Evolutionary conservation across 202 grass and related monocot genomes (phyloP), one percentile per base, ranked within the genome.

Genomic region (Carex arenaria): DNA sequence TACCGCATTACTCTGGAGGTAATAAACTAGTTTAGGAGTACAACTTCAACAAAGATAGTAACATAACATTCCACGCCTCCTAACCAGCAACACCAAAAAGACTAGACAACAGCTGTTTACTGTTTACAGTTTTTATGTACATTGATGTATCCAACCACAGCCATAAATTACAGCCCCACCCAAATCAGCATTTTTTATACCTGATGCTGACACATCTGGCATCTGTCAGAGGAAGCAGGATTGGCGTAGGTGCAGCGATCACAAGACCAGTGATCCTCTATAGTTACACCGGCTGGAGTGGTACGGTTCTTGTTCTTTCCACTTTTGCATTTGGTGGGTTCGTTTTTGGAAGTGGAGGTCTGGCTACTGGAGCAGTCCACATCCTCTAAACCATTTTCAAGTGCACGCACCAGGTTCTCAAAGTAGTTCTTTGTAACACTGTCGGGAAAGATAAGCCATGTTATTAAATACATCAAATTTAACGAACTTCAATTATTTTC

Each of bases 401-500:
- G 83, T 68, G 92, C 95, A 90, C 81, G 84, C 49, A 98, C 95
- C 83, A 98, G 92, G 80, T 98, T 98, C 86, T 98, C 92, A 86
- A 98, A 98, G 72, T 95, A 98, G 78, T 89, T 93, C 40, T 87
- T 81, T n/a, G 95, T 98, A 34, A 98, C 89, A 55, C 95, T 98
- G 86, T 84, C 42, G 23, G 15, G 8, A 56, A 85, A 63, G 51
- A 83, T 53, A 51, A 52, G 64, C 57, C 57, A 72, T 81, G 23
- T 81, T 64, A 57, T 45, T 80, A 78, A 30, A 55, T 54, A 45
- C 40, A 76, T 45, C 28, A 72, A 42, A 81, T 32, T 23, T 57
- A 56, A 38, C 20, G 5, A 40, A 40, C 5, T 7, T 40, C 1
- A 40, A 71, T 20, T 22, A 22, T 72, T 47, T 70, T 72, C 40